phyloP scores from a whole-genome alignment of 202 grass and related monocot species.

The Eragrostis tef region DNA sequence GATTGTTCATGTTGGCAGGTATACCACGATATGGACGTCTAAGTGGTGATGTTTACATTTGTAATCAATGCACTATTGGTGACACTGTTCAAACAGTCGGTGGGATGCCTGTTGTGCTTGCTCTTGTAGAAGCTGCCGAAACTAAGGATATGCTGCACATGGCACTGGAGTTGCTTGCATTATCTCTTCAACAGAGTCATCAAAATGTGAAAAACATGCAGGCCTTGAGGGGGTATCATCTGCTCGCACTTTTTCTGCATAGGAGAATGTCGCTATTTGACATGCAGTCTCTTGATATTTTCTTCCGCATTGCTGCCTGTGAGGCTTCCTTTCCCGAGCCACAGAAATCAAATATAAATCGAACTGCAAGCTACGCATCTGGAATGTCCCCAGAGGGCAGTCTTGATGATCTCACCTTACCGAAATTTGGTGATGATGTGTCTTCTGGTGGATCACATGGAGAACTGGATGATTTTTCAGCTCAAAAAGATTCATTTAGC shows the following conservation, averaged over 20 bases:
- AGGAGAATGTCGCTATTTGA: constrained; percentile 94
- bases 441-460: constrained; percentile 94
- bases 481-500: constrained; percentile 90
- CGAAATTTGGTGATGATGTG: constrained; percentile 79
- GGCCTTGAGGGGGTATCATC: constrained; percentile 89
- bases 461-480: constrained; percentile 77
- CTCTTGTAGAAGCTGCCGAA: constrained; percentile 93
- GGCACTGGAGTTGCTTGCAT: constrained; percentile 87
- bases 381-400: constrained; percentile 72
- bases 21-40: constrained; percentile 98
- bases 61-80: constrained; percentile 88
- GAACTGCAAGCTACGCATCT: constrained; percentile 65
- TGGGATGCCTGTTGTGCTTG: constrained; percentile 91
- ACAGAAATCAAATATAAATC: constrained; percentile 71
- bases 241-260: constrained; percentile 90
- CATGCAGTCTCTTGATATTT: constrained; percentile 98
- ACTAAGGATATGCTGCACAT: constrained; percentile 95
- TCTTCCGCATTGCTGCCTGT: constrained; percentile 95
- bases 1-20: constrained; percentile 60
- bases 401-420: constrained; percentile 87
- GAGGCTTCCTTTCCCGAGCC: constrained; percentile 96
- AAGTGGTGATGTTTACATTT: constrained; percentile 92
- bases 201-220: constrained; percentile 95
- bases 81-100: constrained; percentile 95
- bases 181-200: constrained; percentile 94